phyloP scores from a whole-genome alignment of 208 protist species.

The Leptomonas pyrrhocoris region DNA sequence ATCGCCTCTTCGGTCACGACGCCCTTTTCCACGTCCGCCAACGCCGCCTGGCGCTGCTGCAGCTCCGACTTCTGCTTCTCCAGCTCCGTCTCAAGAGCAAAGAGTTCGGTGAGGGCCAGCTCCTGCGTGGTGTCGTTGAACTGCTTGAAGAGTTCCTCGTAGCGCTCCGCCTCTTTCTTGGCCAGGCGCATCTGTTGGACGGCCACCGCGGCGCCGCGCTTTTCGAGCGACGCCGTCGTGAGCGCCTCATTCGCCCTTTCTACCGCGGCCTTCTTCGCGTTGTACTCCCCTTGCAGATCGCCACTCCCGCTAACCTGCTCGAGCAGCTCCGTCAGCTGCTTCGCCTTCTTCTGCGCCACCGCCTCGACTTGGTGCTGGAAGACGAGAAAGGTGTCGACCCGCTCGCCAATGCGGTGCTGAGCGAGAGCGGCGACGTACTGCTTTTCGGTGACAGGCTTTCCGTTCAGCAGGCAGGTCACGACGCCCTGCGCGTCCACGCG shows the following conservation, averaged over 20 bases:
- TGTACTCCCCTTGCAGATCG: constrained; percentile 94
- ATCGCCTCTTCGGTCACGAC: constrained; percentile 69
- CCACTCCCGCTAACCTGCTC: constrained; percentile 95
- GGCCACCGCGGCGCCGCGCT: constrained; percentile 87
- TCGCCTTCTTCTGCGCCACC: constrained; percentile 94
- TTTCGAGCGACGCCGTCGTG: constrained; percentile 83
- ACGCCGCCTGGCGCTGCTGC: constrained; percentile 46
- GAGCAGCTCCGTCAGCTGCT: constrained; percentile 96
- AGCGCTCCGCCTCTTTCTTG: constrained; percentile 96
- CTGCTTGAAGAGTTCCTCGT: constrained; percentile 59
- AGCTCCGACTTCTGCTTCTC: constrained; percentile 74
- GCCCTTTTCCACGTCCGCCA: constrained; percentile 72
- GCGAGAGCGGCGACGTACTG: constrained; percentile 86
- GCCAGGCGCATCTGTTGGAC: constrained; percentile 95
- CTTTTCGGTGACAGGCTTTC: constrained; percentile 64
- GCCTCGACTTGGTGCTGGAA: constrained; percentile 97
- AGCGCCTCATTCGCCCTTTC: constrained; percentile 84
- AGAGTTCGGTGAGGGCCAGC: constrained; percentile 90
- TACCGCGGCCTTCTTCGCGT: constrained; percentile 62
- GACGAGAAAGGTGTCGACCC: constrained; percentile 95
- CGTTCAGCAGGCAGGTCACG: constrained; percentile 81
- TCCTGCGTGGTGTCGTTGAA: constrained; percentile 62
- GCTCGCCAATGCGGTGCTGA: constrained; percentile 81
- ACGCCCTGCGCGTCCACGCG: constrained; percentile 57
- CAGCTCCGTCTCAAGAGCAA: constrained; percentile 84